Percentiles rank a stretch among this genome's conserved stretches.
Conservation (phyloP, 441 rosid species). For the Breynia disticha region DNA sequence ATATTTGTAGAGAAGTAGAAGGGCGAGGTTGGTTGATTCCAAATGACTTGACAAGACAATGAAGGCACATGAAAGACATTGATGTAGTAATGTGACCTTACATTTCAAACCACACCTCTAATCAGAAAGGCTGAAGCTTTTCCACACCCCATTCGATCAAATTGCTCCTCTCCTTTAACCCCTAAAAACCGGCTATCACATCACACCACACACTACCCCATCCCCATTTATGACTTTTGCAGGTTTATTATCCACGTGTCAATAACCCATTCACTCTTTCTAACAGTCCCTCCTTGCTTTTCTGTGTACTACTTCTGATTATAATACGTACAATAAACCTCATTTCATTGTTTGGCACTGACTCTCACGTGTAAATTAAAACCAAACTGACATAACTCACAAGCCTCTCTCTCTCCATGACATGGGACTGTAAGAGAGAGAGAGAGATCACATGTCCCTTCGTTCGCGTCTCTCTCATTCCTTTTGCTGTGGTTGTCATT, state of each 20-base stretch:
- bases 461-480: too few relatives aligned
- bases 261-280: constrained; percentile 9
- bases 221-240: neutral
- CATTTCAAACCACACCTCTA: constrained; percentile 15
- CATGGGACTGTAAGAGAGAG: too few relatives aligned
- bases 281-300: constrained; percentile 4
- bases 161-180: constrained; percentile 1
- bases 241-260: constrained; percentile 18
- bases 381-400: too few relatives aligned
- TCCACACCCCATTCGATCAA: neutral
- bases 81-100: constrained; percentile 42
- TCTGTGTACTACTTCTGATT: neutral
- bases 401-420: too few relatives aligned
- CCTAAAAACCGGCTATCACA: constrained; percentile 17
- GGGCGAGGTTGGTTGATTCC: constrained; percentile 7
- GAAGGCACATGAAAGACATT: constrained; percentile 27
- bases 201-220: constrained; percentile 16
- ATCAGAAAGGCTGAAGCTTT: neutral
- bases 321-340: too few relatives aligned
- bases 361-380: too few relatives aligned
- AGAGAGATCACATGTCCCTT: too few relatives aligned
- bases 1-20: too few relatives aligned
- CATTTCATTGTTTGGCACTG: too few relatives aligned
- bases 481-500: too few relatives aligned
- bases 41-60: constrained; percentile 50